Conservation (phyloP, 352 stramenopile species). For the Aphanomyces euteiches region DNA sequence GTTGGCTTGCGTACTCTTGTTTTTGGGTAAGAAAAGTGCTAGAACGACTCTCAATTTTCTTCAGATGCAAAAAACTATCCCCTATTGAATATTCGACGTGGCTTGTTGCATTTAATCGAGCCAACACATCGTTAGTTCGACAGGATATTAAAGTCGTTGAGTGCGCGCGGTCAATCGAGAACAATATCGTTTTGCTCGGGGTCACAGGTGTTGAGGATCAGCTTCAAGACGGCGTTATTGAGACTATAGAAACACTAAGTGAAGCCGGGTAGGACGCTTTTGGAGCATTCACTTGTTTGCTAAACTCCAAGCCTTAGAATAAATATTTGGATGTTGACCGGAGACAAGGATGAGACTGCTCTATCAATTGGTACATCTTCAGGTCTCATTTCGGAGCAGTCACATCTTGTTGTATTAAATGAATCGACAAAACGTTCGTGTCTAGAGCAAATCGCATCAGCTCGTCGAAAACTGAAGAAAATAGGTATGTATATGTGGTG, state of each 20-base stretch:
- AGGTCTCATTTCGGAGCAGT: conserved; percentile 81
- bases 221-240: conserved; percentile 94
- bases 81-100: conserved; percentile 60
- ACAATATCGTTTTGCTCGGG: conserved; percentile 86
- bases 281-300: background rate
- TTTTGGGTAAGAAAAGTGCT: conserved; percentile 46
- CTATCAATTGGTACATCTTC: conserved; percentile 98
- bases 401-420: conserved; percentile 42
- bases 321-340: conserved; percentile 99
- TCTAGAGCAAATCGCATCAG: conserved; percentile 24
- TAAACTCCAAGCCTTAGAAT: conserved; percentile 47
- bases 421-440: conserved; percentile 23
- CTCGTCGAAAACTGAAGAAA: conserved; percentile 25
- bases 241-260: conserved; percentile 93
- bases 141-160: conserved; percentile 64
- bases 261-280: conserved; percentile 64
- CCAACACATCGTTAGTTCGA: conserved; percentile 59
- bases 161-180: conserved; percentile 70
- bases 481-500: conserved; percentile 2
- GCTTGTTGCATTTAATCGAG: conserved; percentile 68
- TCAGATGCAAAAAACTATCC: conserved; percentile 45
- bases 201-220: conserved; percentile 97
- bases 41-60: background rate
- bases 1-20: conserved; percentile 85
- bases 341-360: conserved; percentile 98